Base-by-base conservation (phyloP, 1,284 basidiomycete species). In the Tremellales sp. region DNA sequence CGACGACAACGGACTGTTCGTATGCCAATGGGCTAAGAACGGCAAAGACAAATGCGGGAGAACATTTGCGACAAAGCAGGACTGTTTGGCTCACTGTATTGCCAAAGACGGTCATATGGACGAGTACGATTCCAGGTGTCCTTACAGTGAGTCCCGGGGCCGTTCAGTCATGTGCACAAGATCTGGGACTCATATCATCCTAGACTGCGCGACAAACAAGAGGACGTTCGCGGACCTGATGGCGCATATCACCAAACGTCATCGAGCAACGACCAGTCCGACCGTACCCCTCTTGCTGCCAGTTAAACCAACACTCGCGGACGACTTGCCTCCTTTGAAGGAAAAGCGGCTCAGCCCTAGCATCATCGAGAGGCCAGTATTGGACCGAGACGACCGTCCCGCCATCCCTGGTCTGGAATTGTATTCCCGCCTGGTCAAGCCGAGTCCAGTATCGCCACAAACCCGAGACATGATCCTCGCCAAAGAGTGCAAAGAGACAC, bases 151-250 rank as follows among this genome's bases (percentile, higher is more conserved):
- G 64, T 62, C 12, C 5, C 43, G 27, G 21, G 35, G 22, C 24
- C 5, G 17, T 29, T 5, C 21, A 11, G 8, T 17, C 13, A 8
- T 19, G 15, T 31, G 24, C 13, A 12, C 24, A n/a, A 19, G 8
- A 17, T n/a, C 13, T 5, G 21, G 17, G 19, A 22, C 7, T n/a
- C 39, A 33, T 8, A 33, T 45, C 15, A 40, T 27, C n/a, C 31
- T 21, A 68, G 65, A 64, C 27, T 68, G 65, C 41, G 42, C 55
- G 11, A 66, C 48, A 48, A 57, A 66, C 52, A 62, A 62, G 2
- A 40, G 49, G 5, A 39, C 48, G 4, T 66, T 68, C 40, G 29
- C 47, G 4, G 53, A 56, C 3, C 50, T 68, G 1, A 57, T 66
- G 58, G 59, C 56, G 3, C 65, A 68, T 43, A 64, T 68, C 27